A percentile compares a stretch with the other conserved stretches of the same genome.
phyloP scores from a whole-genome alignment of 2,329 filamentous ascomycete species.

The Epichloe sibirici region DNA sequence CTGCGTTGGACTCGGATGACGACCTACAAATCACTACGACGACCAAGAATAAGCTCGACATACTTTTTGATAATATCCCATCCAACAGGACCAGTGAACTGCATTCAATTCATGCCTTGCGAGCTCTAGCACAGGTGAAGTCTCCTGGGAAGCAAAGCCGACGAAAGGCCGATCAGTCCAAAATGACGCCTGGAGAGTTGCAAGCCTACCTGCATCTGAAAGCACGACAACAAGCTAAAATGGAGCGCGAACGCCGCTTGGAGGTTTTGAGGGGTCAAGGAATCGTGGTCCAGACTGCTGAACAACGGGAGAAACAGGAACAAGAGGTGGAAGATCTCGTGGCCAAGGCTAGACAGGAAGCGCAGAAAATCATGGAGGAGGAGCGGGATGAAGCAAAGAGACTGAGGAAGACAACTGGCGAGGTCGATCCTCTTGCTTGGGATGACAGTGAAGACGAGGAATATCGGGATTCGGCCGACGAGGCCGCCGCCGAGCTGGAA shows the following conservation, averaged over 20 bases:
- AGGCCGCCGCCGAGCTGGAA: constrained; percentile 27
- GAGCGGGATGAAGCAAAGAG: constrained; percentile 66
- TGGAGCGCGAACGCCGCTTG: constrained; percentile 65
- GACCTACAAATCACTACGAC: constrained; percentile 50
- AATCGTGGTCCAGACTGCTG: constrained; percentile 67
- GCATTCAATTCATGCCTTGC: constrained; percentile 53
- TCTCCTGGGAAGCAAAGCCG: constrained; percentile 45
- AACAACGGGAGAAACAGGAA: constrained; percentile 74
- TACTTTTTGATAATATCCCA: constrained; percentile 60
- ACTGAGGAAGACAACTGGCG: constrained; percentile 35
- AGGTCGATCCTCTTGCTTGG: constrained; percentile 39
- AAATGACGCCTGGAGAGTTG: constrained; percentile 59
- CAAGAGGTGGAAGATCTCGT: constrained; percentile 80
- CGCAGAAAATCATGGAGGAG: constrained; percentile 56
- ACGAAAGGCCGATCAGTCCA: constrained; percentile 31
- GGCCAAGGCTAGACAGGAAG: constrained; percentile 71
- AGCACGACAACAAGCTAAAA: constrained; percentile 67
- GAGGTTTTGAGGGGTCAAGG: constrained; percentile 69
- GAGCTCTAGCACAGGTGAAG: constrained; percentile 59
- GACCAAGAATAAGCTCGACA: constrained; percentile 39
- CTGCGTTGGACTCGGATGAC: constrained; percentile 38
- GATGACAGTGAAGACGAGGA: constrained; percentile 46
- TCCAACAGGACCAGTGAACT: constrained; percentile 50
- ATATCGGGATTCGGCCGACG: constrained; percentile 27
- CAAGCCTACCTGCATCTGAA: constrained; percentile 55